Conservation (phyloP, 495 filamentous ascomycete species). For the Daldinia caldariorum region DNA sequence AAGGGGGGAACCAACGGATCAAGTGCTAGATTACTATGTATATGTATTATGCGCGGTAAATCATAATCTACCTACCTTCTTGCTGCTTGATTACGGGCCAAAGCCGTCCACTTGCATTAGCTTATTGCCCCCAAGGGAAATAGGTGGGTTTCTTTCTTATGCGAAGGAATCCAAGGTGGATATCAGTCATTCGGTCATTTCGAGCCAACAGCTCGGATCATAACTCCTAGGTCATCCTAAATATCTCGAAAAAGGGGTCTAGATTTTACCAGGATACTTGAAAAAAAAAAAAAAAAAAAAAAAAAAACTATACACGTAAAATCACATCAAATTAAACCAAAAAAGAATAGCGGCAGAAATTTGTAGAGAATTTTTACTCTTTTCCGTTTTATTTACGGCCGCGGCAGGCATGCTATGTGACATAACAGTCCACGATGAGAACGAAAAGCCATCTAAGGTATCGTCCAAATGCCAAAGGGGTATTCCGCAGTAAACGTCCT, state of each 20-base stretch:
- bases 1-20: constrained; percentile 5
- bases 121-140: constrained; percentile 14
- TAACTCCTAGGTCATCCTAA: not conserved
- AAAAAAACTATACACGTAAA: not conserved
- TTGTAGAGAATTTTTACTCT: constrained; percentile 43
- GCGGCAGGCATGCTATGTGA: constrained; percentile 38
- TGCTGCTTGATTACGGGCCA: constrained; percentile 25
- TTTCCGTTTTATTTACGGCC: constrained; percentile 44
- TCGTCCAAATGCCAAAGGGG: constrained; percentile 31
- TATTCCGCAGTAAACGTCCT: constrained; percentile 39
- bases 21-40: constrained; percentile 16
- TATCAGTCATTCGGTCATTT: constrained; percentile 8
- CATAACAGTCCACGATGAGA: constrained; percentile 18
- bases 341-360: not conserved
- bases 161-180: constrained; percentile 13
- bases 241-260: constrained; percentile 7
- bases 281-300: not conserved
- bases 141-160: constrained; percentile 18
- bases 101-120: constrained; percentile 35
- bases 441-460: constrained; percentile 36
- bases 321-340: not conserved
- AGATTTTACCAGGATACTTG: not conserved
- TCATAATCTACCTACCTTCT: constrained; percentile 26
- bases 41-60: constrained; percentile 27
- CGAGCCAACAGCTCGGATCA: constrained; percentile 12